Evolutionary conservation across 2,329 filamentous ascomycete species (phyloP), one percentile per base, ranked within the genome.

Genomic region (Pseudocercospora crystallina): DNA sequence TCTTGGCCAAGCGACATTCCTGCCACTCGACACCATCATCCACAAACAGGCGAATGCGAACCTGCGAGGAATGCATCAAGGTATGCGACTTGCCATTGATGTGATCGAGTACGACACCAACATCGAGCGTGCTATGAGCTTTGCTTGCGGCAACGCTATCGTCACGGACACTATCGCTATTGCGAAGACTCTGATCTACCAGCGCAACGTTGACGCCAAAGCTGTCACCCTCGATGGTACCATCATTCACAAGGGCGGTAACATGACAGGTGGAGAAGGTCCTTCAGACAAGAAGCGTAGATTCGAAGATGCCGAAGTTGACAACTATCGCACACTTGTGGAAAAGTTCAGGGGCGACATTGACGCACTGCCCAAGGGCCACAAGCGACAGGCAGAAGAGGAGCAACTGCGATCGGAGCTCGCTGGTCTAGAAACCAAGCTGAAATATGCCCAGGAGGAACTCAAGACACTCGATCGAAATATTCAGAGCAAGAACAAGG

Each of bases 21-120:
- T 97, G 57, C 94, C 94, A 1, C 79, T 99, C 13, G 94, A 99
- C 75, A 96, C 95, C 45, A 96, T 99, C 69, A 95, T 97, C 65
- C 91, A 96, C 66, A 91, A 89, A 68, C 85, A 89, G 9, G 83
- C 94, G 52, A 95, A 95, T 67, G 88, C 90, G 5, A 91, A 89
- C 53, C 78, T 99, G 59, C 96, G 96, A 72, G 89, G 90, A 26
- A 86, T 96, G 69, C 81, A 89, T 48, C 87, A 89, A 34, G 89
- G 88, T 39, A 84, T 85, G 70, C 84, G 92, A 7, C 80, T 96
- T 51, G 95, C 92, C 0, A 95, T 99, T 57, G 94, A 99, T 69
- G 95, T 90, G 0, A 92, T 99, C 62, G 90, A 96, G 65, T 99
- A 94, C 65, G 94, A 97, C 62, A 80, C 86, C 2, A 83, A 86